Evolutionary conservation across 139 green algal genomes (phyloP), one percentile per base, ranked within the genome.

Genomic region (Astrephomene gubernaculifera): DNA sequence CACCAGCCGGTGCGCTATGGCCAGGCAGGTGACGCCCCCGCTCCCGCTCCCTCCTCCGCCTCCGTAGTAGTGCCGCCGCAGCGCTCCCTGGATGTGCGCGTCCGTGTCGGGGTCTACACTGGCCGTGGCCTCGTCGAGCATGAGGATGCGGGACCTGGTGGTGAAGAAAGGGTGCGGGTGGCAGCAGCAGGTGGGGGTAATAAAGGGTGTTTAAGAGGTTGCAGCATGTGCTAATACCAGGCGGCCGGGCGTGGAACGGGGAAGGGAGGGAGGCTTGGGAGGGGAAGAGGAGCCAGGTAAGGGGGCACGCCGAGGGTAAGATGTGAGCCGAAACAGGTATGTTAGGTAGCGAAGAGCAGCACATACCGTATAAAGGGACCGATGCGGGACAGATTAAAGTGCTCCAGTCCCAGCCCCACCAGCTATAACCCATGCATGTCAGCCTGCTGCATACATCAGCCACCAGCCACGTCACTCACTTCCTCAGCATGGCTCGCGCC

Each of bases 81-180:
- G 38, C 14, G 84, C 86, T 45, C 79, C 39, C 86, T 97, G 95
- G 27, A 97, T 97, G 31, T 94, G 81, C 2, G 79, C 87, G 79
- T 98, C 96, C 3, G 96, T 98, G 36, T 83, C 84, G 1, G 80
- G 85, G 89, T 99, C 96, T 52, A 98, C 94, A 67, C 97, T 98
- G 74, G 93, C 92, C 21, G 96, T 98, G 21, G 95, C 95, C 89
- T 97, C 95, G 60, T 95, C 93, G 24, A 94, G 86, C 0, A 87
- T 87, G 57, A 82, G 54, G 27, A 82, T 54, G 57, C 75, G 57
- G 36, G 53, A 6, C 2, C 38, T 24, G 38, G 35, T 33, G 73
- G 35, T 22, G 24, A 41, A 57, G 3, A 27, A 12, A 73, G 65
- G 36, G 65, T 12, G 65, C 29, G 57, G n/a, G n/a, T n/a, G n/a